phyloP scores from a whole-genome alignment of 306 rosid genomes.

The Leucaena leucocephala region DNA sequence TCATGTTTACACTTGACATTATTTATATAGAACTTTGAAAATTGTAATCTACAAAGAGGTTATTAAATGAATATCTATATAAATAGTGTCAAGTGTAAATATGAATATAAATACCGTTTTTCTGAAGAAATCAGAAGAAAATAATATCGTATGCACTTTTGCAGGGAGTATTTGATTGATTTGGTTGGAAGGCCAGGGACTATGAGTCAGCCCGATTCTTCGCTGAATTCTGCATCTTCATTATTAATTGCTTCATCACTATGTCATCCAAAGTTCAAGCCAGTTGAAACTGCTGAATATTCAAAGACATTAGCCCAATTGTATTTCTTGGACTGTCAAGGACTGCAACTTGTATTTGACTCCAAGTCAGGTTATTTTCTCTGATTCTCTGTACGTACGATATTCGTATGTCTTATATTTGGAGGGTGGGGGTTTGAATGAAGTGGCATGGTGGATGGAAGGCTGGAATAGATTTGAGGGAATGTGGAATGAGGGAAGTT shows the following conservation, averaged over 20 bases:
- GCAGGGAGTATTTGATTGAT: slow-evolving; percentile 88
- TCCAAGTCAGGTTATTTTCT: slow-evolving; percentile 66
- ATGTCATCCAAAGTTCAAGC: slow-evolving; percentile 83
- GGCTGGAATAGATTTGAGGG: no score
- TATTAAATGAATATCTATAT: no score
- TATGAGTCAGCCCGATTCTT: slow-evolving; percentile 78
- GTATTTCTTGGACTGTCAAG: slow-evolving; percentile 73
- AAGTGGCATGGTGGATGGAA: background rate
- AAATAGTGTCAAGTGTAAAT: background rate
- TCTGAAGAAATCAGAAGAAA: slow-evolving; percentile 5
- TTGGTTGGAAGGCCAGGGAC: slow-evolving; percentile 85
- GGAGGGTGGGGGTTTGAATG: background rate
- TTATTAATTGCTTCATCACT: slow-evolving; percentile 77
- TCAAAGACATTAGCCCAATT: slow-evolving; percentile 75
- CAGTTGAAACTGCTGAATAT: slow-evolving; percentile 62
- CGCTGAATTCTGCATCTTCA: slow-evolving; percentile 84
- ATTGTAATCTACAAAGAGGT: no score
- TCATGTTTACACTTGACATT: background rate
- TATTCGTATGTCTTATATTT: background rate
- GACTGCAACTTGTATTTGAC: slow-evolving; percentile 74
- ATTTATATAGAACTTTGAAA: no score
- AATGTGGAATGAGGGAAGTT: background rate
- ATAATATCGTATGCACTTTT: slow-evolving; percentile 19
- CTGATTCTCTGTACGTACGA: slow-evolving; percentile 20
- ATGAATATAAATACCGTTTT: slow-evolving; percentile 2